These are phyloP conservation scores for Heliamphora pulchella DNA, from an alignment of 179 eudicot genomes.

Conservation along the genomic window DNA sequence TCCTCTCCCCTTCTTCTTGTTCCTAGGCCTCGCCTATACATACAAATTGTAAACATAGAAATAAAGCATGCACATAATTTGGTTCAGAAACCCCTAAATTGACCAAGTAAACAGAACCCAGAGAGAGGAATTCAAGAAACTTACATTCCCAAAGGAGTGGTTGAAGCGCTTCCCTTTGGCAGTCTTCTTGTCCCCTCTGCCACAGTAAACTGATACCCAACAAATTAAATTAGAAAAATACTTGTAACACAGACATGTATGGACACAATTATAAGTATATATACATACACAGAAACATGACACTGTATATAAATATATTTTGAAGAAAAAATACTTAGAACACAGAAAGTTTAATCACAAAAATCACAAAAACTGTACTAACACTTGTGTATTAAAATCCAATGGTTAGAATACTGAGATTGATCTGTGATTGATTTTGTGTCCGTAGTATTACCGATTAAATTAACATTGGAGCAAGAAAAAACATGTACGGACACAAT, in stretches of 20 bases:
- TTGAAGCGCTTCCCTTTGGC: conserved; percentile 59
- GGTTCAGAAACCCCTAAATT: neutral
- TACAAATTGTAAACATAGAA: neutral
- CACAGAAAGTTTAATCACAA: no score
- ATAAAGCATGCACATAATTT: neutral
- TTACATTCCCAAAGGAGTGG: conserved; percentile 60
- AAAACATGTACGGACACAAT: neutral
- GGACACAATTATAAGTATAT: no score
- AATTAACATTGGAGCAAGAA: neutral
- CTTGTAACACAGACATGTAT: no score
- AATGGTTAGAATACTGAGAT: no score
- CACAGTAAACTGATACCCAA: conserved; percentile 43
- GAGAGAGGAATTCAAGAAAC: conserved; percentile 15
- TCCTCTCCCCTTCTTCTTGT: conserved; percentile 65
- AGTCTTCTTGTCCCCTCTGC: conserved; percentile 65
- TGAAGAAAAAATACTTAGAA: no score
- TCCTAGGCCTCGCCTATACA: conserved; percentile 52
- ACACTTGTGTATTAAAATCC: no score
- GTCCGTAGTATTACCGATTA: no score
- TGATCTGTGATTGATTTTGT: no score
- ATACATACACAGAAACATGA: no score
- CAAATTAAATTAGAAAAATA: neutral
- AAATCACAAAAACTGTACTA: no score
- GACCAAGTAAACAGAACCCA: neutral
- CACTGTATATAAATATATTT: no score